Evolutionary conservation across 805 yeast species (phyloP).

Genomic region (Isabelozyma heimii): DNA sequence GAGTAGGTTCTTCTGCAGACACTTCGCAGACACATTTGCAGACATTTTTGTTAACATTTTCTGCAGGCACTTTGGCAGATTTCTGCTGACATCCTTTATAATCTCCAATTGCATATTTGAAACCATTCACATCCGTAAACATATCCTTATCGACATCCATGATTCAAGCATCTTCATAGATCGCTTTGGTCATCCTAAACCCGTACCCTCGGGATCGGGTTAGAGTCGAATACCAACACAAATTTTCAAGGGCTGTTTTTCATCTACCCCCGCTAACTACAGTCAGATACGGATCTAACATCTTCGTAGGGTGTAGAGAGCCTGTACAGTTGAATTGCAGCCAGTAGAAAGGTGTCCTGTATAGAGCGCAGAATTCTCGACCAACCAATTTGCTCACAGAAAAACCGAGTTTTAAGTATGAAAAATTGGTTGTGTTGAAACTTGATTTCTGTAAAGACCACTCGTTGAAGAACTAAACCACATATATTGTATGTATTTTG

Average conservation of each 20-base stretch:
- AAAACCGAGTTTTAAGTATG: neutral
- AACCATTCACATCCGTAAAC: constrained; percentile 3
- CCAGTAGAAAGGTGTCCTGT: neutral
- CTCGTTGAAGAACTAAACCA: too few relatives aligned
- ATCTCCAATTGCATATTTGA: constrained; percentile 4
- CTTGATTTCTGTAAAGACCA: too few relatives aligned
- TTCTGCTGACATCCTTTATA: neutral
- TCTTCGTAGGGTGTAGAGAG: constrained; percentile 1
- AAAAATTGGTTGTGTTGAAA: too few relatives aligned
- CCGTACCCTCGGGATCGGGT: too few relatives aligned
- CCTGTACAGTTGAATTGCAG: neutral
- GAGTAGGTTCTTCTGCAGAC: neutral
- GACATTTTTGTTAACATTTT: neutral
- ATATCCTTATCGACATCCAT: neutral
- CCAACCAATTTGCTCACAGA: neutral
- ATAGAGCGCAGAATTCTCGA: neutral
- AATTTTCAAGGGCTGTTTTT: constrained; percentile 5
- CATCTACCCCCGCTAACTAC: neutral
- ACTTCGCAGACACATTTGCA: neutral
- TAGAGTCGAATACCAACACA: constrained; percentile 5
- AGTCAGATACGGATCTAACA: constrained; percentile 36
- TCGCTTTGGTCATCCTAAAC: too few relatives aligned
- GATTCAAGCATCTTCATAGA: too few relatives aligned
- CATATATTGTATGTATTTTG: too few relatives aligned
- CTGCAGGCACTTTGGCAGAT: neutral